Percentiles rank a stretch among this genome's conserved stretches.
Conservation (phyloP, 768 basidiomycete species). For the Gelatoporia subvermispora region DNA sequence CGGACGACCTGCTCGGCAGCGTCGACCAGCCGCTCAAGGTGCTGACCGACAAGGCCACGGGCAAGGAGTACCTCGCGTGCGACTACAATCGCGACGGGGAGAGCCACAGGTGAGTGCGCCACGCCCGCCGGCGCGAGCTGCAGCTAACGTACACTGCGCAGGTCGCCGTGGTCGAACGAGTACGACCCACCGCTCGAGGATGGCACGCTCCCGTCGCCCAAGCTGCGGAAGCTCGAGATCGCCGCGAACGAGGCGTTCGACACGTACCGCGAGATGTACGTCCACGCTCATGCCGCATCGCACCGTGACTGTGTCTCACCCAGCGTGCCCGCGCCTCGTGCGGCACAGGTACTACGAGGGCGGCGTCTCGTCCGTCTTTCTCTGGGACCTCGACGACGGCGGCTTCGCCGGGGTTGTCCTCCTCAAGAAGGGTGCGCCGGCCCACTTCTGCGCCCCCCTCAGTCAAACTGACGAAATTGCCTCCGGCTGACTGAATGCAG, state of each 20-base stretch:
- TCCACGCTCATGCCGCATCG: conserved; percentile 5
- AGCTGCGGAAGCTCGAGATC: conserved; percentile 87
- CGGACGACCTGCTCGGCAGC: conserved; percentile 90
- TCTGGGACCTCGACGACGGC: conserved; percentile 97
- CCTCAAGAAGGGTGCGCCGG: conserved; percentile 79
- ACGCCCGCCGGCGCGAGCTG: not conserved
- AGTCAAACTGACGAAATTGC: not conserved
- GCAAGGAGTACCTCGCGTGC: conserved; percentile 88
- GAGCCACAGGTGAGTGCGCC: conserved; percentile 64
- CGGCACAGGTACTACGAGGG: conserved; percentile 91
- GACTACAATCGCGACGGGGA: conserved; percentile 93
- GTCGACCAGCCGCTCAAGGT: conserved; percentile 93
- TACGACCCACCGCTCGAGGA: conserved; percentile 90
- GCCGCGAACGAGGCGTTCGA: conserved; percentile 95
- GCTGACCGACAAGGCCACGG: conserved; percentile 71
- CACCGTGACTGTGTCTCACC: conserved; percentile 1
- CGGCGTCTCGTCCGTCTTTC: conserved; percentile 94
- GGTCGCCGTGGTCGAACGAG: conserved; percentile 98
- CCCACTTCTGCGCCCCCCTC: conserved; percentile 1
- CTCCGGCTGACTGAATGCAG: conserved; percentile 40
- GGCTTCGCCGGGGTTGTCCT: conserved; percentile 96
- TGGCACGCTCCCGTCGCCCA: conserved; percentile 79
- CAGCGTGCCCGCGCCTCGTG: not conserved
- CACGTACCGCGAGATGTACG: conserved; percentile 91
- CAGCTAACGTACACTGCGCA: conserved; percentile 26